A percentile compares a stretch with the other conserved stretches of the same genome.
These are phyloP conservation scores for Aspergillus sp. DNA, from an alignment of 2,329 filamentous ascomycete genomes.

Conservation along the genomic window DNA sequence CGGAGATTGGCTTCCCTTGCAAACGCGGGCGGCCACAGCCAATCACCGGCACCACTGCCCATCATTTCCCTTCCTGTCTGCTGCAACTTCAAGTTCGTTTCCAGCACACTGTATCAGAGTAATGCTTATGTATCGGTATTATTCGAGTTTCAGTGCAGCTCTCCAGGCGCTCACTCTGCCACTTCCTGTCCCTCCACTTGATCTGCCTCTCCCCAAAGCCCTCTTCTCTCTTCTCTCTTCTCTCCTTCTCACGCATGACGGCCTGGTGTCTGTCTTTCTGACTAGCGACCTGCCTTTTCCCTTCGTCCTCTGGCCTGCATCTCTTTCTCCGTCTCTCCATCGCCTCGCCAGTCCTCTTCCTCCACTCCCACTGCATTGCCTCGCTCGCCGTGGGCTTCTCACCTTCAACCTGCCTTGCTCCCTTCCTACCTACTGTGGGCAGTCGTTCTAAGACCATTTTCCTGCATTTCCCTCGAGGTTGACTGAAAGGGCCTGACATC, in stretches of 20 bases:
- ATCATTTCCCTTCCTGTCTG: slow-evolving; percentile 16
- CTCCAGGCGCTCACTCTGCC: slow-evolving; percentile 10
- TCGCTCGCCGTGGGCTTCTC: slow-evolving; percentile 16
- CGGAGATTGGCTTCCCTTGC: slow-evolving; percentile 16
- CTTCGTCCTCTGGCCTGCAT: slow-evolving; percentile 11
- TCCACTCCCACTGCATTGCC: not conserved
- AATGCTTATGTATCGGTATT: slow-evolving; percentile 8
- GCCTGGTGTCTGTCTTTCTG: slow-evolving; percentile 17
- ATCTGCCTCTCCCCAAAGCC: slow-evolving; percentile 4
- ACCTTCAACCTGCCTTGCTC: slow-evolving; percentile 14
- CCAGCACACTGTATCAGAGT: slow-evolving; percentile 8
- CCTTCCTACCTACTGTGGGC: slow-evolving; percentile 16
- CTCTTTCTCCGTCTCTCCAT: slow-evolving; percentile 14
- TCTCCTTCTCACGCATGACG: slow-evolving; percentile 8
- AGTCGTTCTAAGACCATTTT: slow-evolving; percentile 24
- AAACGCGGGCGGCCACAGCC: slow-evolving; percentile 20
- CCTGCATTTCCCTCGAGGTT: slow-evolving; percentile 13
- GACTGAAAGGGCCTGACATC: slow-evolving; percentile 5
- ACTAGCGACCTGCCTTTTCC: slow-evolving; percentile 12
- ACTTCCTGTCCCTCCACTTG: slow-evolving; percentile 11
- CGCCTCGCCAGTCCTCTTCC: slow-evolving; percentile 13
- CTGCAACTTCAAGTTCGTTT: slow-evolving; percentile 10
- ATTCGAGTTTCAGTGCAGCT: slow-evolving; percentile 6
- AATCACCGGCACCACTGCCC: slow-evolving; percentile 13
- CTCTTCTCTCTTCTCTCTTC: not conserved